Conservation (phyloP, 2,329 filamentous ascomycete species). For the Penicillium sp. region DNA sequence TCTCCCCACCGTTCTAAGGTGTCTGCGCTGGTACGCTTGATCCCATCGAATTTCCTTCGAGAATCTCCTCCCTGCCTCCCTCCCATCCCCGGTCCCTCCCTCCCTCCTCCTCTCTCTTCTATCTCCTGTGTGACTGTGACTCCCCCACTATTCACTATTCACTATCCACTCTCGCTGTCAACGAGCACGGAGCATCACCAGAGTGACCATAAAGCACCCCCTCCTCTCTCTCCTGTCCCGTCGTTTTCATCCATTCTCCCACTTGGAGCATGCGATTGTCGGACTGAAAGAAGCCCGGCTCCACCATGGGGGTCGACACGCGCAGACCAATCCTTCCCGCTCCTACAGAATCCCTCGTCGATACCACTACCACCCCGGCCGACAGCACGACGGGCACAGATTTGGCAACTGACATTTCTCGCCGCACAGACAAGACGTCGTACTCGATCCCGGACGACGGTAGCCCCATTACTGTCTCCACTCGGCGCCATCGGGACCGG, state of each 20-base stretch:
- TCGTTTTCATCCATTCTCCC: constrained; percentile 17
- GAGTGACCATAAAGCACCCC: constrained; percentile 22
- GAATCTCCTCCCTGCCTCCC: constrained; percentile 18
- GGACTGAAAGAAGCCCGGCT: constrained; percentile 32
- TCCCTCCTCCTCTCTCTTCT: constrained; percentile 16
- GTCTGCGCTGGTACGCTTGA: constrained; percentile 32
- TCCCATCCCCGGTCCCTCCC: constrained; percentile 4
- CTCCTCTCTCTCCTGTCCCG: constrained; percentile 13
- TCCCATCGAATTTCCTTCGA: constrained; percentile 16
- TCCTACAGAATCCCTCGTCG: constrained; percentile 55
- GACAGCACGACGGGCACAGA: constrained; percentile 51
- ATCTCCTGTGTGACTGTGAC: too few relatives aligned
- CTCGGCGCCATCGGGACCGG: constrained; percentile 60
- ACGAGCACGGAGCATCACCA: constrained; percentile 24
- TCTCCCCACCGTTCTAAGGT: constrained; percentile 18
- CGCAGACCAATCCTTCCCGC: constrained; percentile 55
- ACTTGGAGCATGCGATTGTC: constrained; percentile 41
- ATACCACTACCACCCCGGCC: constrained; percentile 44
- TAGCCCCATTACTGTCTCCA: constrained; percentile 89
- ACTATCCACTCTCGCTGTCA: constrained; percentile 20
- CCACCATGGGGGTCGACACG: constrained; percentile 54
- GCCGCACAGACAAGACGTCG: constrained; percentile 55
- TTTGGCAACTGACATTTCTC: constrained; percentile 55
- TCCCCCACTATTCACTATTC: constrained; percentile 13
- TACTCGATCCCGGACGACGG: constrained; percentile 58